Evolutionary conservation across 2,329 filamentous ascomycete species (phyloP).

Genomic region (Chalara sp.): DNA sequence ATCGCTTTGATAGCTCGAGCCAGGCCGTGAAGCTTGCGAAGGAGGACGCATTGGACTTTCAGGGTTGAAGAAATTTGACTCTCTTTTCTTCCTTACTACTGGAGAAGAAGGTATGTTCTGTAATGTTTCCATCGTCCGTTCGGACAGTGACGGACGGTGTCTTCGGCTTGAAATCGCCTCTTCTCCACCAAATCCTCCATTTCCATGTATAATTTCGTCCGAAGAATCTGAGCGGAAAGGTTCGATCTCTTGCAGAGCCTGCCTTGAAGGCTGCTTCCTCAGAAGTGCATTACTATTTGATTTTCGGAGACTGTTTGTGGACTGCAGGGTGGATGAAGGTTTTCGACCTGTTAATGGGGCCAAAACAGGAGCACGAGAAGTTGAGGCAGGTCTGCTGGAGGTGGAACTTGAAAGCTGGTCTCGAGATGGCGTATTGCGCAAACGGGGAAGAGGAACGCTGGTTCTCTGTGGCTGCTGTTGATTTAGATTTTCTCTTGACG

Average conservation of each 20-base stretch:
- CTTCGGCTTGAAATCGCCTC: constrained; percentile 4
- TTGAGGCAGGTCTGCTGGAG: constrained; percentile 7
- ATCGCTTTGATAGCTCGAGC: constrained; percentile 56
- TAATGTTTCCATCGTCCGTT: constrained; percentile 81
- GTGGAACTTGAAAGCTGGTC: constrained; percentile 10
- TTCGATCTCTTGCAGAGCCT: constrained; percentile 4
- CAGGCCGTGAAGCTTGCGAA: constrained; percentile 21
- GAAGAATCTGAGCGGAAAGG: constrained; percentile 2
- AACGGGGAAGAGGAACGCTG: constrained; percentile 17
- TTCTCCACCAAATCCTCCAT: background rate
- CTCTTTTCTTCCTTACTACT: constrained; percentile 51
- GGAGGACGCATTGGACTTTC: constrained; percentile 52
- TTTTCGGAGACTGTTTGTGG: constrained; percentile 10
- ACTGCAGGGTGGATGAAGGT: background rate
- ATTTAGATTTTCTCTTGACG: constrained; percentile 39
- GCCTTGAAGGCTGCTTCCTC: constrained; percentile 7
- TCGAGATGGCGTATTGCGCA: constrained; percentile 16
- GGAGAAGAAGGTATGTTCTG: constrained; percentile 74
- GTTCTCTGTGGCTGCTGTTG: constrained; percentile 14
- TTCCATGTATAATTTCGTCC: constrained; percentile 2
- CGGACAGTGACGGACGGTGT: constrained; percentile 57
- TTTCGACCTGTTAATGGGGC: background rate
- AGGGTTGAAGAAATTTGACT: constrained; percentile 66
- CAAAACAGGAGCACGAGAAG: background rate
- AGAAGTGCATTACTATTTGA: constrained; percentile 16